These are phyloP conservation scores for Apiospora phragmitis DNA, from an alignment of 2,329 filamentous ascomycete species.

Conservation along the genomic window DNA sequence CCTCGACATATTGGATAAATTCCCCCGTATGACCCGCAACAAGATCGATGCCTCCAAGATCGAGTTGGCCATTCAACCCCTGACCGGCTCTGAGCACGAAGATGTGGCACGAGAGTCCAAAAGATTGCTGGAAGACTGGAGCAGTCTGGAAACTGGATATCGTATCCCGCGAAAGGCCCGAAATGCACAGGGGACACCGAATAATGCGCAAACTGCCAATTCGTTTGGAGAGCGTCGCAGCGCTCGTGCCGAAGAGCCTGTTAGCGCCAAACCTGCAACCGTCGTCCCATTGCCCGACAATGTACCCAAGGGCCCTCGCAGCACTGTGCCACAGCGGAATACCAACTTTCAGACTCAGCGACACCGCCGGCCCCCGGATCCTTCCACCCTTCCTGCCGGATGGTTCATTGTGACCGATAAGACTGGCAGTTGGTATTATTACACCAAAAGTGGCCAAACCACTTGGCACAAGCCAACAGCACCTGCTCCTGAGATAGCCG, in stretches of 20 bases:
- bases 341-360: slow-evolving; percentile 50
- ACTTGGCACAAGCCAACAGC: slow-evolving; percentile 80
- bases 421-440: slow-evolving; percentile 80
- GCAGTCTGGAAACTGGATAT: slow-evolving; percentile 85
- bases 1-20: slow-evolving; percentile 82
- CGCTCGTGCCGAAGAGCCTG: slow-evolving; percentile 46
- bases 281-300: slow-evolving; percentile 43
- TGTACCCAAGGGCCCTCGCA: slow-evolving; percentile 60
- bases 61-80: slow-evolving; percentile 72
- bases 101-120: slow-evolving; percentile 72
- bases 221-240: slow-evolving; percentile 66
- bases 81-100: slow-evolving; percentile 70
- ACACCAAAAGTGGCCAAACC: slow-evolving; percentile 73
- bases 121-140: slow-evolving; percentile 79
- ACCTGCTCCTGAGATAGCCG: slow-evolving; percentile 60
- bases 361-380: slow-evolving; percentile 55
- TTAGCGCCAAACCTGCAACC: slow-evolving; percentile 41
- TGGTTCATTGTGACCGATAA: slow-evolving; percentile 79
- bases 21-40: slow-evolving; percentile 90
- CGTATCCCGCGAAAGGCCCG: slow-evolving; percentile 87
- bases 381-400: slow-evolving; percentile 65
- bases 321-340: slow-evolving; percentile 57
- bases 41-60: slow-evolving; percentile 98
- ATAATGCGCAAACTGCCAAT: slow-evolving; percentile 45
- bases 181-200: slow-evolving; percentile 53